Evolutionary conservation across 768 basidiomycete species (phyloP), one percentile per base, ranked within the genome.

Genomic region (Naganishia vaughanmartiniae): DNA sequence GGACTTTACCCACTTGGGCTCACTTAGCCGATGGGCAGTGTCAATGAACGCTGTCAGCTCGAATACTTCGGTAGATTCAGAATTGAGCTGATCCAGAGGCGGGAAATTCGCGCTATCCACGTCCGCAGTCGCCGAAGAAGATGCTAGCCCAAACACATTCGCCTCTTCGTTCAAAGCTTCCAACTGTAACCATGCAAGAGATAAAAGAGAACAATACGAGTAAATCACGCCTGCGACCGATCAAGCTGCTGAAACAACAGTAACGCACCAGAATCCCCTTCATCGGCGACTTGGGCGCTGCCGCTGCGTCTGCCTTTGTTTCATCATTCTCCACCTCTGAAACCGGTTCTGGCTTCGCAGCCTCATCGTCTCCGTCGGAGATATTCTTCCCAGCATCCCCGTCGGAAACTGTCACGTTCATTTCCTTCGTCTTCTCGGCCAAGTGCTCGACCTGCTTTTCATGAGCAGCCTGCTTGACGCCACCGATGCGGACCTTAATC

Each of bases 1-100:
- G 10, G 90, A 89, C 81, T 93, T 92, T 45, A 93, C 92, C 96
- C 95, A 99, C 79, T 92, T 90, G 9, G 96, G 93, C 79, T 97
- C 93, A 19, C 93, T 93, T 39, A 98, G 83, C 0, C 96, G 96
- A 70, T 90, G 87, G 36, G 86, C 87, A 69, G 87, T 90, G 80
- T 99, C 95, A 72, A 98, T 86, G 82, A 92, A 86, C 28, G 90
- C 88, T 12, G 86, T 76, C 55, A 96, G 83, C 26, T 69, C 73
- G 74, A 69, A 54, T 30, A n/a, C 54, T 36, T 73, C 75, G 71
- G 14, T 19, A 31, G 36, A 21, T 15, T 26, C n/a, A 34, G 34
- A 17, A 39, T 17, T 21, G 24, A 34, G 69, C 54, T 66, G 39
- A 46, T 68, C 54, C 9, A 28, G 51, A 69, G 71, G n/a, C 68